Conservation (phyloP, 2,329 filamentous ascomycete genomes). For the Fusarium sarcochroum region DNA sequence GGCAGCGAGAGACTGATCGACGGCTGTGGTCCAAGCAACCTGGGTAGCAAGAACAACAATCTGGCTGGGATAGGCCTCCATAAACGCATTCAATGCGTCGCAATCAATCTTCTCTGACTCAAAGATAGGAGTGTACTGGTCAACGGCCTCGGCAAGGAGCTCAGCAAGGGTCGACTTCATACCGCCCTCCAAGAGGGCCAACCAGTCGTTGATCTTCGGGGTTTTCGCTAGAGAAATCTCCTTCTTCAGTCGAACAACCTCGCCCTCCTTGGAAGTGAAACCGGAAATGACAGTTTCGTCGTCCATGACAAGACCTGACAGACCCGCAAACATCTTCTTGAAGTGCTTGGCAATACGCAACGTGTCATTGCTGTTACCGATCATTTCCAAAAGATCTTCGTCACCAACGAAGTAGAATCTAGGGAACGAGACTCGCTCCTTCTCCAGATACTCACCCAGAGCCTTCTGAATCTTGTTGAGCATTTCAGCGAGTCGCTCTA, state of each 20-base stretch:
- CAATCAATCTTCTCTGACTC: conserved; percentile 78
- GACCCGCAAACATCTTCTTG: conserved; percentile 99
- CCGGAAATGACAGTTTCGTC: conserved; percentile 91
- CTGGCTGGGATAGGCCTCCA: conserved; percentile 88
- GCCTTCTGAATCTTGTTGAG: conserved; percentile 99
- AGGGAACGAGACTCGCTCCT: conserved; percentile 96
- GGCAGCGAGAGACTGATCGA: conserved; percentile 81
- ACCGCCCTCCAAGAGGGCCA: conserved; percentile 89
- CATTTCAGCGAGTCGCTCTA: conserved; percentile 95
- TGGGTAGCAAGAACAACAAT: conserved; percentile 96
- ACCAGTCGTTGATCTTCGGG: conserved; percentile 98
- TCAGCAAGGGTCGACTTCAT: conserved; percentile 97
- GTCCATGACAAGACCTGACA: conserved; percentile 91
- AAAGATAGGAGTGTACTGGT: conserved; percentile 85
- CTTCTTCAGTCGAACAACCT: conserved; percentile 88
- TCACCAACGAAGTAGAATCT: conserved; percentile 99
- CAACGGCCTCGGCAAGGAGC: conserved; percentile 86
- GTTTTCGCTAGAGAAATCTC: conserved; percentile 94
- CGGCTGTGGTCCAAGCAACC: conserved; percentile 90
- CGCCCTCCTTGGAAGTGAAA: conserved; percentile 95
- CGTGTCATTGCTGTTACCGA: conserved; percentile 98
- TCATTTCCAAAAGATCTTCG: conserved; percentile 98
- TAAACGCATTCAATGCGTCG: conserved; percentile 81
- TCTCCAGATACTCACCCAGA: conserved; percentile 97
- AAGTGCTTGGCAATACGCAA: conserved; percentile 97